Evolutionary conservation across 331 rosid genomes (phyloP).

Genomic region (Acacia concinna): DNA sequence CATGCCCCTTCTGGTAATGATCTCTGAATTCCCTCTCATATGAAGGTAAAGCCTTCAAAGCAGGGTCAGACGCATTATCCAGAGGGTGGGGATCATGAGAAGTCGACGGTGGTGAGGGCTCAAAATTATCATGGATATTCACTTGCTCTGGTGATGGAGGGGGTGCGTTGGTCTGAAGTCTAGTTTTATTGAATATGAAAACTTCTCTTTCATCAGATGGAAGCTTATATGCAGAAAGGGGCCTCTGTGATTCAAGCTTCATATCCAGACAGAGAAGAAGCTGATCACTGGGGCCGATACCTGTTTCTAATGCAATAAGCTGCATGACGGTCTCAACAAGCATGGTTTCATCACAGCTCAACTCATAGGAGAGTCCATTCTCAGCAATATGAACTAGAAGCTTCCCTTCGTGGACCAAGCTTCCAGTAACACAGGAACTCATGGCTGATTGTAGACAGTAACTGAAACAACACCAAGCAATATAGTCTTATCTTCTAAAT

Average conservation of each 20-base stretch:
- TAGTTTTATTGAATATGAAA: conserved; percentile 58
- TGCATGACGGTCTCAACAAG: conserved; percentile 61
- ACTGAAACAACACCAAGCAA: conserved; percentile 26
- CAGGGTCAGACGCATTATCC: conserved; percentile 71
- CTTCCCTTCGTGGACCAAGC: conserved; percentile 43
- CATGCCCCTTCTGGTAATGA: conserved; percentile 56
- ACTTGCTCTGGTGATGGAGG: conserved; percentile 54
- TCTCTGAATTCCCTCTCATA: conserved; percentile 65
- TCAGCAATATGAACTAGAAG: conserved; percentile 67
- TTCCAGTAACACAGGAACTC: conserved; percentile 50
- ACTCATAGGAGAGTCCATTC: conserved; percentile 66
- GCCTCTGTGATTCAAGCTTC: conserved; percentile 60
- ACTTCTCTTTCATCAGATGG: conserved; percentile 64
- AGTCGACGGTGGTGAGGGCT: conserved; percentile 51
- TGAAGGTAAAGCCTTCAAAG: conserved; percentile 67
- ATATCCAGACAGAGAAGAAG: conserved; percentile 63
- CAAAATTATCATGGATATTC: conserved; percentile 37
- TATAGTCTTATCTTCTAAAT: conserved; percentile 1
- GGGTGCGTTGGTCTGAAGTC: conserved; percentile 46
- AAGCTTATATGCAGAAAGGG: conserved; percentile 62
- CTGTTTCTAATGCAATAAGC: conserved; percentile 43
- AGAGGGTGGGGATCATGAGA: conserved; percentile 55
- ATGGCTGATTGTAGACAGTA: conserved; percentile 19
- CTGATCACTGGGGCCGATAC: conserved; percentile 50
- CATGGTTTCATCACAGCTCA: conserved; percentile 51